Evolutionary conservation across 1,284 basidiomycete species (phyloP).

Genomic region (Entoloma clypeatum): DNA sequence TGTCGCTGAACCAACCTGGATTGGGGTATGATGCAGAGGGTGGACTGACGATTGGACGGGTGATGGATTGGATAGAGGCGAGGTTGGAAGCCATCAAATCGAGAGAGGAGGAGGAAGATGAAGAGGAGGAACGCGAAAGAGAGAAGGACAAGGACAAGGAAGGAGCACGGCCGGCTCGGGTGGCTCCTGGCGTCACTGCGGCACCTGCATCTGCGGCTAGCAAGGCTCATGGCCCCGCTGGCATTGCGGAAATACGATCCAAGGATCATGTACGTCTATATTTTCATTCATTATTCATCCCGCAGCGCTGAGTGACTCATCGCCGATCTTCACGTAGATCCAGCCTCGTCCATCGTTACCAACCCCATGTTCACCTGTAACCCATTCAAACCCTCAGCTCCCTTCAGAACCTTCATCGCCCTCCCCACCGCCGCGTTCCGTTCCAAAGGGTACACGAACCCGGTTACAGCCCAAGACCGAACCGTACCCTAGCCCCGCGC

Average conservation of each 20-base stretch:
- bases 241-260: too few species aligned
- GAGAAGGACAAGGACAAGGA: constrained; percentile 46
- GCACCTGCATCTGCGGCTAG: neutral
- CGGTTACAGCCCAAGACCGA: constrained; percentile 22
- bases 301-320: too few species aligned
- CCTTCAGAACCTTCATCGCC: constrained; percentile 30
- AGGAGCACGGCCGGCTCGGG: constrained; percentile 16
- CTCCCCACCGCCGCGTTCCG: constrained; percentile 32
- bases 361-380: constrained; percentile 27
- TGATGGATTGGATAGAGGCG: constrained; percentile 78
- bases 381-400: constrained; percentile 18
- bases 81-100: constrained; percentile 65
- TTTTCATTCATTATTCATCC: constrained; percentile 10
- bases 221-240: too few species aligned
- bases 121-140: constrained; percentile 64
- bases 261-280: constrained; percentile 29
- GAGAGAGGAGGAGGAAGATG: constrained; percentile 73
- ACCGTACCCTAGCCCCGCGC: constrained; percentile 13
- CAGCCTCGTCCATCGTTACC: constrained; percentile 24
- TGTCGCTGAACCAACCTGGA: constrained; percentile 45
- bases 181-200: constrained; percentile 12
- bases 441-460: constrained; percentile 28
- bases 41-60: constrained; percentile 65
- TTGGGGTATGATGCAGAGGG: constrained; percentile 35
- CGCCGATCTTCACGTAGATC: constrained; percentile 2